Evolutionary conservation across 129 eudicot species (phyloP), one percentile per base, ranked within the genome.

Genomic region (Pulicaria dysenterica): DNA sequence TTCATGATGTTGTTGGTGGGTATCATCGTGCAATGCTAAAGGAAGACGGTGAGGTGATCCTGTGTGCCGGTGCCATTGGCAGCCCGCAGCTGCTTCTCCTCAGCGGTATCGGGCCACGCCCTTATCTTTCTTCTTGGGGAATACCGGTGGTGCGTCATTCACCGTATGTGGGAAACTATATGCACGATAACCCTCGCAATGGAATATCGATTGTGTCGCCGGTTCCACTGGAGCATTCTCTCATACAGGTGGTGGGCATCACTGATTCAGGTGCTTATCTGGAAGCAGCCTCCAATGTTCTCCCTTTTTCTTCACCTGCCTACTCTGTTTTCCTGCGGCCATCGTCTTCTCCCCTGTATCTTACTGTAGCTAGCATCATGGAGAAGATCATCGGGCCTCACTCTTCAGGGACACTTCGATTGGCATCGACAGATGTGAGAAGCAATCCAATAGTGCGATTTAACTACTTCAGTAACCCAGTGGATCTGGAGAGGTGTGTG

Each of bases 201-300:
- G 97, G 97, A 34, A 88, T 91, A 50, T 91, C 96, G 3, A 84
- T 91, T 14, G 84, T 91, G 67, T 94, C 97, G 4, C 87, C 95
- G 6, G 62, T 66, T 50, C 96, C 92, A 0, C 38, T 91, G 44
- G 96, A 91, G 34, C 97, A 88, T n/a, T 88, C 97, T 7, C 83
- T 91, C 34, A 91, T 91, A 38, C 97, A 91, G 74, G 97, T 91
- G 9, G 97, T 86, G 54, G 97, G 97, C 14, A 91, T 91, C 9
- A 91, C 97, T 0, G 70, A 69, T 49, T 85, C 90, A 0, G 97
- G 97, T 10, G 80, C 92, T 31, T 91, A 88, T 63, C 69, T 91
- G 2, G 97, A 91, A 61, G 92, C 97, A 3, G 92, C 97, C 34
- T 91, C 97, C 9, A 88, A 86, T 73, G 81, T 84, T 2, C 72